These are phyloP conservation scores for Recurvomyces mirabilis DNA, from an alignment of 495 filamentous ascomycete species.

Conservation along the genomic window DNA sequence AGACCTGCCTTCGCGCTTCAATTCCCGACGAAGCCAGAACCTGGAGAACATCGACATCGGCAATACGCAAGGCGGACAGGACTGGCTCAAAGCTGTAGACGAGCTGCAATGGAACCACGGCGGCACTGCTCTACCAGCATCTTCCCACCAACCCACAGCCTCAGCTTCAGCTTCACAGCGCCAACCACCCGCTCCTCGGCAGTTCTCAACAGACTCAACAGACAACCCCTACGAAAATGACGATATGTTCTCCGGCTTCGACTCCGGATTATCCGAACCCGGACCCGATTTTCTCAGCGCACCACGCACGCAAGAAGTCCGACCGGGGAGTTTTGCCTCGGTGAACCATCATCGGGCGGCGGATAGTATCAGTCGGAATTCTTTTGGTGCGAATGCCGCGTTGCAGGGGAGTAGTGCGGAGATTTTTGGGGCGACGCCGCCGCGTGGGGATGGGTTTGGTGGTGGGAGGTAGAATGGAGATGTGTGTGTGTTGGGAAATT, in stretches of 20 bases:
- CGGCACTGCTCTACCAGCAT: not conserved
- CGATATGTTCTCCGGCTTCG: conserved; percentile 9
- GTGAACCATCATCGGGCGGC: conserved; percentile 11
- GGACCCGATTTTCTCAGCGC: too few relatives aligned
- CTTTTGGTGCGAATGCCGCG: conserved; percentile 13
- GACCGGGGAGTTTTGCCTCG: conserved; percentile 12
- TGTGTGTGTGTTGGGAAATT: too few relatives aligned
- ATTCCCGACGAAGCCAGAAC: conserved; percentile 6
- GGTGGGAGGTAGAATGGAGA: too few relatives aligned
- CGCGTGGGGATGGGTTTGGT: not conserved
- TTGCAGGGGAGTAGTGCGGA: conserved; percentile 13
- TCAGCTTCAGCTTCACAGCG: not conserved
- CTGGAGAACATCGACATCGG: not conserved
- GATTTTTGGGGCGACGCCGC: conserved; percentile 1
- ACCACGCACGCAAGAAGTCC: too few relatives aligned
- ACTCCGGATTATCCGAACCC: not conserved
- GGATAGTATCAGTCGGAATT: conserved; percentile 17
- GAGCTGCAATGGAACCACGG: conserved; percentile 10
- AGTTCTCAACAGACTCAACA: not conserved
- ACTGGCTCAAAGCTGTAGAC: conserved; percentile 13
- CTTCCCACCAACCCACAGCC: not conserved
- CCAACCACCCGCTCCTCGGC: not conserved
- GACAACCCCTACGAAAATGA: not conserved
- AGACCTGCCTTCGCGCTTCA: conserved; percentile 16
- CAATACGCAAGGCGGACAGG: not conserved